Evolutionary conservation across 2,329 filamentous ascomycete genomes (phyloP).

Genomic region (Tolypocladium sp.): DNA sequence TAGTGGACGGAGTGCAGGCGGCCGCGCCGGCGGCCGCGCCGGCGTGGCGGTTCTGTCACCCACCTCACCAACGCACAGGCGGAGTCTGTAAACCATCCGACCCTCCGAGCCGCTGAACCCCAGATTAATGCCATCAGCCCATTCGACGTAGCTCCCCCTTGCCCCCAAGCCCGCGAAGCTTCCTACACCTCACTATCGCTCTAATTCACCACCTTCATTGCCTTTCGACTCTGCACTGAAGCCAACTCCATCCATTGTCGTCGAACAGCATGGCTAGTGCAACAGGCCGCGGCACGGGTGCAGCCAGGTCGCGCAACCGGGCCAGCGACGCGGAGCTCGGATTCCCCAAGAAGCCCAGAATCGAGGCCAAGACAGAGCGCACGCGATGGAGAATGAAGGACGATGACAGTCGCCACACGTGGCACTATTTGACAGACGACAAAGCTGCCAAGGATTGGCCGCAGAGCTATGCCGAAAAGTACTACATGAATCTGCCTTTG

Average conservation of each 20-base stretch:
- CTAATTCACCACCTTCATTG: neutral
- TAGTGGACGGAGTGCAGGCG: no score
- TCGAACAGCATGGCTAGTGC: slow-evolving; percentile 16
- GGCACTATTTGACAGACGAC: slow-evolving; percentile 79
- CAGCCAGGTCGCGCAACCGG: slow-evolving; percentile 32
- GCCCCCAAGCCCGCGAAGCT: neutral
- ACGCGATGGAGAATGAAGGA: slow-evolving; percentile 77
- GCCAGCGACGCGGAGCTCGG: slow-evolving; percentile 26
- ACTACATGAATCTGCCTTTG: slow-evolving; percentile 69
- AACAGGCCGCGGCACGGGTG: slow-evolving; percentile 18
- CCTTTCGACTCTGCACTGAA: neutral
- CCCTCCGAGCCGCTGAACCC: neutral
- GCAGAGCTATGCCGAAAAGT: slow-evolving; percentile 82
- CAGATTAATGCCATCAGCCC: neutral
- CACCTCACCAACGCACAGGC: neutral
- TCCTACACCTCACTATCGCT: neutral
- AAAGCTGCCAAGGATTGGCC: slow-evolving; percentile 70
- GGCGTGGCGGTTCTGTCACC: no score
- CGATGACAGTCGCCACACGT: slow-evolving; percentile 79
- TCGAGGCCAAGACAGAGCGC: slow-evolving; percentile 61
- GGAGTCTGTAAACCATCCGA: neutral
- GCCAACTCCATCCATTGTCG: neutral
- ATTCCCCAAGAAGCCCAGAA: slow-evolving; percentile 35
- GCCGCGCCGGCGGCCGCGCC: no score
- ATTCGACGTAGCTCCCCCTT: neutral